These are phyloP conservation scores for Endothia cerciana DNA, from an alignment of 2,329 filamentous ascomycete genomes.

Conservation along the genomic window DNA sequence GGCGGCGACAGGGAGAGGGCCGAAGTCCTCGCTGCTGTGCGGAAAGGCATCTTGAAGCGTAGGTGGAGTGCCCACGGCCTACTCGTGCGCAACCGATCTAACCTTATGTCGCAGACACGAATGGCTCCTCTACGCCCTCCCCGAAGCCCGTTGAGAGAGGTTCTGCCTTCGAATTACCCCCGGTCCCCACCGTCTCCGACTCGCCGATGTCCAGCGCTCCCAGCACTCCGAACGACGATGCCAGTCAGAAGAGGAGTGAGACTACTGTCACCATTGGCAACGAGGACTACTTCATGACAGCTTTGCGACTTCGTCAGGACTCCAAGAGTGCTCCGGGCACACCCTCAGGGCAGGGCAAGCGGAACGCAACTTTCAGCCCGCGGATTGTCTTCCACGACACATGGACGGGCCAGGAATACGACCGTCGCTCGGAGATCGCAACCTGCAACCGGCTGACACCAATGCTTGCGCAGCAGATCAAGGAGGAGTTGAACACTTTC, in stretches of 20 bases:
- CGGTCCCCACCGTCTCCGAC: conserved; percentile 68
- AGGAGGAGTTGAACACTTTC: conserved; percentile 98
- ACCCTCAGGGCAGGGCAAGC: conserved; percentile 63
- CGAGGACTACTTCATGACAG: conserved; percentile 89
- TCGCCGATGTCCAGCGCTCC: conserved; percentile 85
- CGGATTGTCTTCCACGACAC: conserved; percentile 95
- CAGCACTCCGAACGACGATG: conserved; percentile 83
- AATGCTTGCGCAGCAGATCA: conserved; percentile 97
- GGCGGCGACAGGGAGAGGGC: conserved; percentile 89
- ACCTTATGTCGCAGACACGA: conserved; percentile 53
- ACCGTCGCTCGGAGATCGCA: conserved; percentile 91
- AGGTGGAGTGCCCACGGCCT: conserved; percentile 40
- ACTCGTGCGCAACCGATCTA: conserved; percentile 26
- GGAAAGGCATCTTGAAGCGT: conserved; percentile 96
- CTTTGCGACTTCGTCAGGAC: conserved; percentile 72
- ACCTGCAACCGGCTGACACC: conserved; percentile 98
- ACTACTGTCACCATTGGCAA: conserved; percentile 72
- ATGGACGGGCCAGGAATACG: conserved; percentile 94
- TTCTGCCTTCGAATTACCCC: conserved; percentile 60
- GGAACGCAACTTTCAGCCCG: conserved; percentile 80
- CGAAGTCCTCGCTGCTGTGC: conserved; percentile 87
- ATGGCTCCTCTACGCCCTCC: conserved; percentile 70
- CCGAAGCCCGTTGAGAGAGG: conserved; percentile 63
- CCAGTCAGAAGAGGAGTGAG: conserved; percentile 67
- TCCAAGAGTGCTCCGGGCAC: conserved; percentile 81